phyloP scores from a whole-genome alignment of 139 green algal genomes.

The Closterium sp. region DNA sequence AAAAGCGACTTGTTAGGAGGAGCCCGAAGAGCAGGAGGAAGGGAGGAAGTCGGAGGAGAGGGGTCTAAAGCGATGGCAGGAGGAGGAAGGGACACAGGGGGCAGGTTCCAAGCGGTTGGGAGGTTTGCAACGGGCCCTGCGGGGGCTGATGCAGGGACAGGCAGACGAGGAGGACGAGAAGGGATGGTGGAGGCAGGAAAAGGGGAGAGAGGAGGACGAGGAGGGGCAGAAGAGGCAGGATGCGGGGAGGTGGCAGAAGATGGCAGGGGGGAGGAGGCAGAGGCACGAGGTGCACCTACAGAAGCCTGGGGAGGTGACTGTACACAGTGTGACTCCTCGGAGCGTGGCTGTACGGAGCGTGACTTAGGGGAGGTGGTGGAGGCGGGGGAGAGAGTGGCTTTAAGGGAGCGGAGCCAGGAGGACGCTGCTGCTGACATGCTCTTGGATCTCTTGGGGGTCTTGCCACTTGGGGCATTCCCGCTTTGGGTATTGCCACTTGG shows the following conservation, averaged over 20 bases:
- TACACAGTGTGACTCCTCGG: background rate
- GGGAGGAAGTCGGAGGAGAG: background rate
- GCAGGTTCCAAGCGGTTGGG: background rate
- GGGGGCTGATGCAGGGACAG: background rate
- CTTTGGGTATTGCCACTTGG: too few species aligned
- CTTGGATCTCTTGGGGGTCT: background rate
- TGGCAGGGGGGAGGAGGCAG: background rate
- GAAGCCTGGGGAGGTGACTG: background rate
- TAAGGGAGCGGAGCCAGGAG: background rate
- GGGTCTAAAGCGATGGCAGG: background rate
- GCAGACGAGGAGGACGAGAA: background rate
- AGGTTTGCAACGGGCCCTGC: background rate
- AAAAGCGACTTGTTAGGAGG: too few species aligned
- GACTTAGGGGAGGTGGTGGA: background rate
- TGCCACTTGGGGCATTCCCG: too few species aligned
- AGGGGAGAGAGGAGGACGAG: background rate
- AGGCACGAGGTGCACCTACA: background rate
- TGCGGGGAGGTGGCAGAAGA: background rate
- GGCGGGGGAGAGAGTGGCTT: background rate
- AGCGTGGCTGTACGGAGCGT: background rate
- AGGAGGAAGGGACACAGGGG: background rate
- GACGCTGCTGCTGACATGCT: background rate
- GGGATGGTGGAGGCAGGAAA: too few species aligned
- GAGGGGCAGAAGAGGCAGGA: background rate
- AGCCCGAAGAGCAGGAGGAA: background rate